Conservation (phyloP, 257 asterid species). For the Osmanthus fragrans region DNA sequence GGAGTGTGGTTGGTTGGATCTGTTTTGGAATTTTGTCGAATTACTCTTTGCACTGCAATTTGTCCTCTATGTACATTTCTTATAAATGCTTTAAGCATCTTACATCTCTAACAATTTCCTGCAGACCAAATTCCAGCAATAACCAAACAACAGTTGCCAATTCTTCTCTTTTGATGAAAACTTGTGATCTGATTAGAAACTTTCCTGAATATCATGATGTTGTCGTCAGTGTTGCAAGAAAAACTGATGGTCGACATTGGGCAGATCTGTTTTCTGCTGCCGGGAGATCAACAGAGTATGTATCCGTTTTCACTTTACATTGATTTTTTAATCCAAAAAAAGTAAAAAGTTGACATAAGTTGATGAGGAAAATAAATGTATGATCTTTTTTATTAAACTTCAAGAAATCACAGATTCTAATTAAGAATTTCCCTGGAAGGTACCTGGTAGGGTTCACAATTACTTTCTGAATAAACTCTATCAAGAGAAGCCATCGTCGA, state of each 20-base stretch:
- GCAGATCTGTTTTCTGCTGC: slow-evolving; percentile 96
- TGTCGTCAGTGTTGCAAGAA: slow-evolving; percentile 99
- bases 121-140: slow-evolving; percentile 75
- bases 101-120: slow-evolving; percentile 25
- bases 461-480: not conserved
- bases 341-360: slow-evolving; percentile 7
- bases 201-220: slow-evolving; percentile 96
- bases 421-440: slow-evolving; percentile 14
- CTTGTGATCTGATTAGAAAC: slow-evolving; percentile 89
- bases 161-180: slow-evolving; percentile 82
- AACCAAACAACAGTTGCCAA: slow-evolving; percentile 50
- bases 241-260: slow-evolving; percentile 99
- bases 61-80: slow-evolving; percentile 1
- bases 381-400: slow-evolving; percentile 3
- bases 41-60: slow-evolving; percentile 18
- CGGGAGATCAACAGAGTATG: slow-evolving; percentile 98
- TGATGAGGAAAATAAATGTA: not conserved
- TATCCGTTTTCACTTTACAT: slow-evolving; percentile 22
- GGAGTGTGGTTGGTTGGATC: slow-evolving; percentile 17
- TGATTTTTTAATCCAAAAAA: not conserved
- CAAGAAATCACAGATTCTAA: slow-evolving; percentile 6
- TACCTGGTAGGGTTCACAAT: not conserved
- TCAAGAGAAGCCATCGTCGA: not conserved
- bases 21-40: slow-evolving; percentile 14
- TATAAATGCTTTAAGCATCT: slow-evolving; percentile 10